Evolutionary conservation across 2,329 filamentous ascomycete genomes (phyloP), one percentile per base, ranked within the genome.

Genomic region (Parastagonospora avenae): DNA sequence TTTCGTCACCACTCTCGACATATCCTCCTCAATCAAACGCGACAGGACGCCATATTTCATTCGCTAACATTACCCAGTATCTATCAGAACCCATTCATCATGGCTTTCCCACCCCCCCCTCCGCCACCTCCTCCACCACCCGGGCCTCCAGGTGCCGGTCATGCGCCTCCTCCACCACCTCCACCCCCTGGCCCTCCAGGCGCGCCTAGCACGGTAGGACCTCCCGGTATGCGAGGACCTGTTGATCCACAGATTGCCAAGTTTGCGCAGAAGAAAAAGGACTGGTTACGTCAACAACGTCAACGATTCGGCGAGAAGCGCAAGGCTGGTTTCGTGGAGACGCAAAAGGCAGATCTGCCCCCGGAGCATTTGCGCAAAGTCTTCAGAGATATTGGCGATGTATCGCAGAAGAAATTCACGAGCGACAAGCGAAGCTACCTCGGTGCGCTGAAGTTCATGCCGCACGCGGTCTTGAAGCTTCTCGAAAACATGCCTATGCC

Each of bases 401-500:
- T 99, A 43, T 97, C 93, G 46, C 95, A 99, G 76, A 97, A 97
- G 80, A 97, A 97, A 76, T 99, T 97, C 80, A 97, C 91, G 62
- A 96, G 89, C 70, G 94, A 99, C 79, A 99, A 99, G 82, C 86
- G 94, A 63, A 97, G 92, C 76, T 99, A 99, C 74, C 83, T 99
- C 41, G 95, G 95, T 57, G 94, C 95, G 30, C 78, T 99, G 57
- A 99, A 99, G 78, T 99, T 97, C 78, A 99, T 99, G 94, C 94
- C 94, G 1, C 94, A 99, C 72, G 94, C 94, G 5, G 94, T 99
- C 9, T 78, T 99, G 78, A 99, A 99, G 80, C 82, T 99, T 19
- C 76, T 99, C 49, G 94, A 99, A 79, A 99, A 99, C 68, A 99
- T 99, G 94, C 94, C 94, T 4, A 99, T 99, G 94, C 94, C 94